Evolutionary conservation across 208 protist species (phyloP).

Genomic region (Willaertia magna): DNA sequence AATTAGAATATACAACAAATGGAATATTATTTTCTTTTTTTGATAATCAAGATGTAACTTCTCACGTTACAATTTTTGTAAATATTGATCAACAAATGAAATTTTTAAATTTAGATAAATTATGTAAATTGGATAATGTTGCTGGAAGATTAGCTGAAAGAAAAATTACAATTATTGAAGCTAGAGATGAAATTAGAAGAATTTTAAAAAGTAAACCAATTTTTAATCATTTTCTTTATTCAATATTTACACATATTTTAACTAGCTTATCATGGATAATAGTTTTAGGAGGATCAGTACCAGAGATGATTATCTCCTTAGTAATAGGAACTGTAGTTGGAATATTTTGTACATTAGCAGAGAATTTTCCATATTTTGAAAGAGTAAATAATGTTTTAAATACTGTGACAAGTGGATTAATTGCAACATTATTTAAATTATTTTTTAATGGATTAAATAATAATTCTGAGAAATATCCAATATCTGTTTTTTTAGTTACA

Average conservation of each 20-base stretch:
- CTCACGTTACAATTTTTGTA: not conserved
- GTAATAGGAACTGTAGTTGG: not conserved
- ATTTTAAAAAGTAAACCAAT: not conserved
- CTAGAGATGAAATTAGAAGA: not conserved
- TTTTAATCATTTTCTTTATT: not conserved
- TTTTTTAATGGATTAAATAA: not conserved
- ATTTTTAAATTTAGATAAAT: not conserved
- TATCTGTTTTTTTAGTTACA: not conserved
- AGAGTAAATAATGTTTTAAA: not conserved
- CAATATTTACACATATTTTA: not conserved
- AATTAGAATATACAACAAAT: not conserved
- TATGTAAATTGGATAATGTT: not conserved
- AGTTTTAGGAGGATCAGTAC: not conserved
- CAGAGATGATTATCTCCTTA: not conserved
- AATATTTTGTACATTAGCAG: not conserved
- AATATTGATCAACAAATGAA: not conserved
- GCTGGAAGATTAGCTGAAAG: not conserved
- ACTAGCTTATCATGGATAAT: not conserved
- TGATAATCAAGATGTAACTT: not conserved
- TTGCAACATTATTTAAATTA: not conserved
- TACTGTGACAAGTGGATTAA: not conserved
- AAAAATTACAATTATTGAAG: not conserved
- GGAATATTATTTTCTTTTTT: not conserved
- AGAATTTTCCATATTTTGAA: not conserved
- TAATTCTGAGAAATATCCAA: not conserved